Percentiles rank a stretch among this genome's conserved stretches.
These are phyloP conservation scores for Solanum peruvianum DNA, from an alignment of 257 asterid genomes.

Conservation along the genomic window DNA sequence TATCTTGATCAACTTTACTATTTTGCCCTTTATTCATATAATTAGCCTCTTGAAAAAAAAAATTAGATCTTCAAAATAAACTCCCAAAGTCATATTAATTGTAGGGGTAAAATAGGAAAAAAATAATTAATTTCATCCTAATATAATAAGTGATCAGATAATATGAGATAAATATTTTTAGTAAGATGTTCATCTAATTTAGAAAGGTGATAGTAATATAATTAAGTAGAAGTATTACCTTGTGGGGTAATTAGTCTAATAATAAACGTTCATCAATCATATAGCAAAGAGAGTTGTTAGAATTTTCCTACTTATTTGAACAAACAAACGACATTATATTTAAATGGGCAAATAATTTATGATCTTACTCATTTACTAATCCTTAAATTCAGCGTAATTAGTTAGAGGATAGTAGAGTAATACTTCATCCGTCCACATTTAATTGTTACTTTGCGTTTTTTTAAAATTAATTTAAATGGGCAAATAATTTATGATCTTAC, in stretches of 20 bases:
- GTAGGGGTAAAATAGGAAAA: neutral
- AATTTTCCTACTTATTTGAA: neutral
- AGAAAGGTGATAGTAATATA: neutral
- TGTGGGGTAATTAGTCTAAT: neutral
- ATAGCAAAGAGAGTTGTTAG: neutral
- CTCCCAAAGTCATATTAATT: neutral
- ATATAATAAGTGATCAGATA: neutral
- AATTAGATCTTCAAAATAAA: neutral
- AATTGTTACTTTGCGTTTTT: too few relatives aligned
- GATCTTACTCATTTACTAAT: neutral
- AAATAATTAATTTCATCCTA: neutral
- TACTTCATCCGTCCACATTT: too few relatives aligned
- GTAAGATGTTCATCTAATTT: neutral
- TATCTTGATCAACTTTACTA: neutral
- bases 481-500: neutral
- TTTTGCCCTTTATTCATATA: neutral
- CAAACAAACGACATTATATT: neutral
- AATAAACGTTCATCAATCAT: neutral
- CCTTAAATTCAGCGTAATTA: neutral
- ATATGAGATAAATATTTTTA: neutral
- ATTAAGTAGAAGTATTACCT: neutral
- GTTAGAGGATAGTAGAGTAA: neutral
- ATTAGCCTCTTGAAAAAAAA: neutral
- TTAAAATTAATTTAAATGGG: neutral
- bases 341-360: neutral